phyloP scores from a whole-genome alignment of 1,284 basidiomycete species.

The Ustilago vetiveriae region DNA sequence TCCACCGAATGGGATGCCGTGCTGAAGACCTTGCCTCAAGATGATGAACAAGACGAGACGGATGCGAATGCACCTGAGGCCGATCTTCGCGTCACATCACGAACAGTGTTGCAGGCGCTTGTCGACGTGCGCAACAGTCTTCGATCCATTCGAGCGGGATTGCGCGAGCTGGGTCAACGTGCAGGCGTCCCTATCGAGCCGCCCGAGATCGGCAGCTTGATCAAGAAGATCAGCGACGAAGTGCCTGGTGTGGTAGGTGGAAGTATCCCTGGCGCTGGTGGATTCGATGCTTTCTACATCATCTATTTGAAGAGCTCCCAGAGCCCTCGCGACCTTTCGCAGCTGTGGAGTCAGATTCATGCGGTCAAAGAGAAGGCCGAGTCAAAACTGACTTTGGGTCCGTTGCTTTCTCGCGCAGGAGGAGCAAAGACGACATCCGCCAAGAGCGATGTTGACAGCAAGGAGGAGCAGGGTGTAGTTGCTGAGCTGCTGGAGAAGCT shows the following conservation, averaged over 20 bases:
- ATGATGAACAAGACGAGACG: constrained; percentile 7
- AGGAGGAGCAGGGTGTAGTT: constrained; percentile 13
- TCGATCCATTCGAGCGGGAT: constrained; percentile 79
- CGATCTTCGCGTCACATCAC: constrained; percentile 18
- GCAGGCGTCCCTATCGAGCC: constrained; percentile 92
- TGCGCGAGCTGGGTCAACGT: constrained; percentile 85
- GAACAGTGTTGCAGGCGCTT: constrained; percentile 33
- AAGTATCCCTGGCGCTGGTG: constrained; percentile 96
- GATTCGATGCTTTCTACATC: constrained; percentile 95
- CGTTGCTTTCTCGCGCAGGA: constrained; percentile 35
- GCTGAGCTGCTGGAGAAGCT: constrained; percentile 70
- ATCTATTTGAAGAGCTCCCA: constrained; percentile 68
- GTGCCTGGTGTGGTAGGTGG: constrained; percentile 88
- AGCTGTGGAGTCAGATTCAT: constrained; percentile 45
- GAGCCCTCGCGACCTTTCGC: constrained; percentile 17
- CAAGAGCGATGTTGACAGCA: background rate
- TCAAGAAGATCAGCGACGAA: constrained; percentile 78
- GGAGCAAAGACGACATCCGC: constrained; percentile 19
- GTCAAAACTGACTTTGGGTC: constrained; percentile 29
- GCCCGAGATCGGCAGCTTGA: constrained; percentile 82
- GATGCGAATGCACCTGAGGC: constrained; percentile 2
- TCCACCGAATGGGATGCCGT: constrained; percentile 42
- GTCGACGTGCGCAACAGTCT: constrained; percentile 60
- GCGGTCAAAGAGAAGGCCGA: constrained; percentile 35
- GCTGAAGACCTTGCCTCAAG: constrained; percentile 23